These are phyloP conservation scores for Nannochloropsis salina DNA, from an alignment of 108 stramenopile genomes.

Conservation along the genomic window DNA sequence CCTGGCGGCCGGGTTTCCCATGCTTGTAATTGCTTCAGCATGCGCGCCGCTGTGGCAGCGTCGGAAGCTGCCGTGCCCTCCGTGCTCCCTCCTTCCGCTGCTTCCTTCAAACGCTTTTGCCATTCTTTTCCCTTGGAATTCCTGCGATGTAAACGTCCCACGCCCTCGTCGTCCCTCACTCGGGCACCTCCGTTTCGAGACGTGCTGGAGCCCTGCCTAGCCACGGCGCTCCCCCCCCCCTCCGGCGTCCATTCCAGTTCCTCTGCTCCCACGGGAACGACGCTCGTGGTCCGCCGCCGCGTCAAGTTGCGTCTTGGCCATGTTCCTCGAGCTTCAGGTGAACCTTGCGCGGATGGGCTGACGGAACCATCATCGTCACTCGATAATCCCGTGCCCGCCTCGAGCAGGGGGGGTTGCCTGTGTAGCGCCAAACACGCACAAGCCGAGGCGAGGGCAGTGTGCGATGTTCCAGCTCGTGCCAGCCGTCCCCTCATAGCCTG, in stretches of 20 bases:
- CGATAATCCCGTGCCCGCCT: too few species aligned
- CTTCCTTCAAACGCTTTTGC: slow-evolving; percentile 9
- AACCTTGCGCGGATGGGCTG: too few species aligned
- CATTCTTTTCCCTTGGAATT: slow-evolving; percentile 10
- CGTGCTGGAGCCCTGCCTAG: not conserved
- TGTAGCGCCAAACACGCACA: too few species aligned
- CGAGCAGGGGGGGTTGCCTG: too few species aligned
- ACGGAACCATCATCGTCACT: too few species aligned
- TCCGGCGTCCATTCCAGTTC: not conserved
- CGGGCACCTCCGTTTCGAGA: not conserved
- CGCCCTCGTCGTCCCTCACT: not conserved
- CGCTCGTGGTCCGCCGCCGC: too few species aligned
- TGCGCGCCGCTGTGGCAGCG: not conserved
- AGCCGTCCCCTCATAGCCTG: too few species aligned
- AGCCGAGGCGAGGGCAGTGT: too few species aligned
- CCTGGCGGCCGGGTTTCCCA: slow-evolving; percentile 9
- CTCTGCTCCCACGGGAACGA: not conserved
- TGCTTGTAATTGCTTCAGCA: slow-evolving; percentile 4
- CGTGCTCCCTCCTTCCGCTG: not conserved
- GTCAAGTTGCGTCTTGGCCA: too few species aligned
- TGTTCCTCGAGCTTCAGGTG: too few species aligned
- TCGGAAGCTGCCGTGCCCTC: not conserved
- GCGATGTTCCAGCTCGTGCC: too few species aligned
- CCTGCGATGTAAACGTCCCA: not conserved
- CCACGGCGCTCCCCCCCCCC: not conserved